Percentiles rank a stretch among this genome's conserved stretches.
phyloP scores from a whole-genome alignment of 1,139 yeast species.

The Keqinozyma sinolaborantium region DNA sequence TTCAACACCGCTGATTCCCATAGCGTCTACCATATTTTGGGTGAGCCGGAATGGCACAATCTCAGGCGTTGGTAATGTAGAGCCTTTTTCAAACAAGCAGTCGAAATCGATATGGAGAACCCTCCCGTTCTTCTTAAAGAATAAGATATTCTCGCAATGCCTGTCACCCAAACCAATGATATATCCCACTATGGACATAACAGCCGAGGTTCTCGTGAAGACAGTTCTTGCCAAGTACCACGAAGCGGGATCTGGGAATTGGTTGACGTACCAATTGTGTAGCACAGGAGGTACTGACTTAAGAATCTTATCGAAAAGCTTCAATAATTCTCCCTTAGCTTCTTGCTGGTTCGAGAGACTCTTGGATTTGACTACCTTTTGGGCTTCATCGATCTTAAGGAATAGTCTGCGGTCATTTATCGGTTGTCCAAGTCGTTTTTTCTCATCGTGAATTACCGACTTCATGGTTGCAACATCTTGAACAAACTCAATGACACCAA shows the following conservation, averaged over 20 bases:
- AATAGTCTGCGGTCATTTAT: constrained; percentile 32
- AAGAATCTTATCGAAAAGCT: constrained; percentile 29
- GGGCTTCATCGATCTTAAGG: constrained; percentile 36
- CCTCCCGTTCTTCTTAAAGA: constrained; percentile 72
- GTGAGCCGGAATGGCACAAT: constrained; percentile 91
- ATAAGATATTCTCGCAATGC: constrained; percentile 86
- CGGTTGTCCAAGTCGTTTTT: constrained; percentile 32
- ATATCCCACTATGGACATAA: constrained; percentile 97
- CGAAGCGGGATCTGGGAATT: constrained; percentile 81
- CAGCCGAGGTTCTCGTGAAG: constrained; percentile 82
- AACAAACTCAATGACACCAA: constrained; percentile 95
- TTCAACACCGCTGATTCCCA: constrained; percentile 78
- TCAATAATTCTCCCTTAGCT: constrained; percentile 16
- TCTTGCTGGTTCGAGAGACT: constrained; percentile 10
- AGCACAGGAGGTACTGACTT: constrained; percentile 67
- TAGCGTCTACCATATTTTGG: constrained; percentile 86
- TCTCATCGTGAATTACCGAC: constrained; percentile 51
- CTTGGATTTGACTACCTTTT: constrained; percentile 25
- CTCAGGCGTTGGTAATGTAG: constrained; percentile 77
- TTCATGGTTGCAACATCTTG: constrained; percentile 80
- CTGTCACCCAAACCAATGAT: constrained; percentile 91
- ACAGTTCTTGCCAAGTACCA: constrained; percentile 82
- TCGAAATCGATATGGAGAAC: constrained; percentile 95
- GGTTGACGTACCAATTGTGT: constrained; percentile 83
- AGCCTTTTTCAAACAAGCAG: constrained; percentile 86